Conservation (phyloP, 345 rosid genomes). For the Boechera retrofracta region DNA sequence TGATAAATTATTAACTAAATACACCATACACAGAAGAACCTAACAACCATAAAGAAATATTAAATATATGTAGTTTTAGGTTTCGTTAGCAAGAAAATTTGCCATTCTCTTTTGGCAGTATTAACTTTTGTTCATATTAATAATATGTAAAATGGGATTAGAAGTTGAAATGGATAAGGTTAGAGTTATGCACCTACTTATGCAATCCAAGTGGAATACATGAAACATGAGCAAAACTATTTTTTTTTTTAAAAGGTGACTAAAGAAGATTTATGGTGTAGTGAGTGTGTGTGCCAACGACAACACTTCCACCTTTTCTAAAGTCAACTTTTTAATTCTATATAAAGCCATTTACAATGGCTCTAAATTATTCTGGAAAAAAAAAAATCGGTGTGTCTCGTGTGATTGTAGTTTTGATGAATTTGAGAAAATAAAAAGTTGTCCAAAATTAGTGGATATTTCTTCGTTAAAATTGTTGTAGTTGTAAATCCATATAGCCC, state of each 20-base stretch:
- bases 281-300: slow-evolving; percentile 44
- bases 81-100: slow-evolving; percentile 23
- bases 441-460: too few relatives aligned
- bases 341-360: slow-evolving; percentile 1
- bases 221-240: slow-evolving; percentile 29
- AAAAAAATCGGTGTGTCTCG: not conserved
- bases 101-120: slow-evolving; percentile 21
- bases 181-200: slow-evolving; percentile 17
- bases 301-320: slow-evolving; percentile 41
- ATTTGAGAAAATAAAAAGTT: not conserved
- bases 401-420: not conserved
- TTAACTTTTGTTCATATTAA: slow-evolving; percentile 20
- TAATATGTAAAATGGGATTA: not conserved
- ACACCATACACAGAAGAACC: not conserved
- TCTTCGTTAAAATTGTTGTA: too few relatives aligned
- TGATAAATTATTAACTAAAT: not conserved
- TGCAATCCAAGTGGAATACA: slow-evolving; percentile 46
- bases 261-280: slow-evolving; percentile 17
- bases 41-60: not conserved
- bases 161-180: slow-evolving; percentile 37
- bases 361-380: slow-evolving; percentile 10
- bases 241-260: not conserved
- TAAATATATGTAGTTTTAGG: slow-evolving; percentile 1
- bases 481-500: too few relatives aligned
- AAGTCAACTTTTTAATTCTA: slow-evolving; percentile 38